Evolutionary conservation across 2,329 filamentous ascomycete species (phyloP).

Genomic region (Apiospora malaysiana): DNA sequence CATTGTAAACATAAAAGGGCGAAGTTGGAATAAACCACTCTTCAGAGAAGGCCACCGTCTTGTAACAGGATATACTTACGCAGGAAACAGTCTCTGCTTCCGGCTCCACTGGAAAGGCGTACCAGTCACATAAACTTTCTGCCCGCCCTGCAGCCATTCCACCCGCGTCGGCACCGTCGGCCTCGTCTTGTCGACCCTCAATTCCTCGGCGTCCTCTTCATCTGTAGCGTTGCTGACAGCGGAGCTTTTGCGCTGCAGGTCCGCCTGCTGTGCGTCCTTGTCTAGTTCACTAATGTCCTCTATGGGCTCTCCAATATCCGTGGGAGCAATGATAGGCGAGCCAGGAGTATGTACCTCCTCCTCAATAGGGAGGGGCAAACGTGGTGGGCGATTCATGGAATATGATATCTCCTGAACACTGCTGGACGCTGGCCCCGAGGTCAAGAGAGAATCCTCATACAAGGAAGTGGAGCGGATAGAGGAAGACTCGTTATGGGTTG

Average conservation of each 20-base stretch:
- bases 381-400: conserved; percentile 73
- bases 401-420: conserved; percentile 70
- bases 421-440: conserved; percentile 55
- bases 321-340: conserved; percentile 82
- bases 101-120: conserved; percentile 98
- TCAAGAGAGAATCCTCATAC: conserved; percentile 45
- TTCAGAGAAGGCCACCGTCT: neutral
- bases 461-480: conserved; percentile 43
- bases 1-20: neutral
- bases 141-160: conserved; percentile 82
- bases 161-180: conserved; percentile 84
- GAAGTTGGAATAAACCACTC: neutral
- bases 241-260: conserved; percentile 60
- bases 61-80: conserved; percentile 64
- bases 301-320: conserved; percentile 60
- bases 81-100: conserved; percentile 84
- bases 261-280: conserved; percentile 47
- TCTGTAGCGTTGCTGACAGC: conserved; percentile 70
- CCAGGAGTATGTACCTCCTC: conserved; percentile 89
- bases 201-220: conserved; percentile 79
- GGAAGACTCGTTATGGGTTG: conserved; percentile 33
- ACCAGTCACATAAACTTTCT: conserved; percentile 94
- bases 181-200: conserved; percentile 75
- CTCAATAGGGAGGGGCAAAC: conserved; percentile 90
- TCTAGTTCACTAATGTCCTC: conserved; percentile 58